These are phyloP conservation scores for Brassica balearica DNA, from an alignment of 441 rosid genomes.

Conservation along the genomic window DNA sequence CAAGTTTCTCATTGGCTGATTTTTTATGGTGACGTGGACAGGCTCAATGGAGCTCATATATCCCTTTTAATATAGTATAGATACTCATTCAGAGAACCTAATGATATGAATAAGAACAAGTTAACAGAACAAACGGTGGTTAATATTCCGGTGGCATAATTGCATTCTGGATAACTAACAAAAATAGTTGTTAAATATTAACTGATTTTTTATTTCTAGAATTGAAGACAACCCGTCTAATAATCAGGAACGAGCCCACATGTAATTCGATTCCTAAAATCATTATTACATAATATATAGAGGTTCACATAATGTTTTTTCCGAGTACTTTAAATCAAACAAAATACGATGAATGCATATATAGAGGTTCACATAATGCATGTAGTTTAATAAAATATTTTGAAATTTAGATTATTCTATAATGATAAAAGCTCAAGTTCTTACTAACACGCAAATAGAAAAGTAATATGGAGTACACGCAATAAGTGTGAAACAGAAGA, in stretches of 20 bases:
- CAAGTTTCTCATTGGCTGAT: too few relatives aligned
- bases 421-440: neutral
- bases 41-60: too few relatives aligned
- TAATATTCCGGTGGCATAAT: slow-evolving; percentile 13
- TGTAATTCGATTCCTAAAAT: slow-evolving; percentile 17
- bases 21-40: too few relatives aligned
- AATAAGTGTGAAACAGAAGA: neutral
- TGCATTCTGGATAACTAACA: neutral
- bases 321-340: too few relatives aligned
- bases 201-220: neutral
- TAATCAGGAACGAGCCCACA: slow-evolving; percentile 14
- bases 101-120: slow-evolving; percentile 16
- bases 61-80: too few relatives aligned
- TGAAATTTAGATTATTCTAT: neutral
- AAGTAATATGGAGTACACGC: neutral
- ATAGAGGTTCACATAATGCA: neutral
- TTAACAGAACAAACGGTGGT: slow-evolving; percentile 22
- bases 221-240: slow-evolving; percentile 17
- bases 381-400: neutral
- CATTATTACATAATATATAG: too few relatives aligned
- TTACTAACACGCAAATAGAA: neutral
- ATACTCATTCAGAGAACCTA: slow-evolving; percentile 14
- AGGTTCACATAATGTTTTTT: too few relatives aligned
- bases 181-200: neutral
- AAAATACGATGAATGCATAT: neutral